Percentiles rank a stretch among this genome's conserved stretches.
Evolutionary conservation across 805 yeast genomes (phyloP).

Genomic region (Cyberlindnera xylosilytica): DNA sequence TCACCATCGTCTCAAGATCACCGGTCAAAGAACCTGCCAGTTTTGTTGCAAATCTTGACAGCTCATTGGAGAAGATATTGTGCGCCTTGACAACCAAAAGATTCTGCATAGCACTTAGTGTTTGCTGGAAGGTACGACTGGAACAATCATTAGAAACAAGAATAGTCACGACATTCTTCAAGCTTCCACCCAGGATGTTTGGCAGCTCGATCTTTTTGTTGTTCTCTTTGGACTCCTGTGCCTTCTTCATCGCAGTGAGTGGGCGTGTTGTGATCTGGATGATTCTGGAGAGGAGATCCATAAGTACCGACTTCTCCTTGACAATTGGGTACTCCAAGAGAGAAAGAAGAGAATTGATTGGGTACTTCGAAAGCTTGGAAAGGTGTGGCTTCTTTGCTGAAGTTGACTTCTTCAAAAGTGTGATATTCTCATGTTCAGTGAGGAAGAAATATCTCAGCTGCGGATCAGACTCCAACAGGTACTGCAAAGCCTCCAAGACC

Average conservation of each 20-base stretch:
- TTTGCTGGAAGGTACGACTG: conserved; percentile 79
- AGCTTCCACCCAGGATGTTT: conserved; percentile 55
- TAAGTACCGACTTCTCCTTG: conserved; percentile 65
- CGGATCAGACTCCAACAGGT: conserved; percentile 61
- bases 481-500: conserved; percentile 69
- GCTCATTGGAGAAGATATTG: conserved; percentile 60
- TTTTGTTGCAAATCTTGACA: conserved; percentile 59
- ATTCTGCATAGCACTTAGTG: conserved; percentile 77
- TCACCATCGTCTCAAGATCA: conserved; percentile 43
- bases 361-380: conserved; percentile 52
- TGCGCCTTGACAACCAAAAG: conserved; percentile 61
- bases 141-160: conserved; percentile 82
- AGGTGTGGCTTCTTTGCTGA: conserved; percentile 33
- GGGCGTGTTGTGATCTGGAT: conserved; percentile 78
- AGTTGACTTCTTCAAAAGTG: conserved; percentile 33
- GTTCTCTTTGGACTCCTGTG: conserved; percentile 27
- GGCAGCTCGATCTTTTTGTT: conserved; percentile 47
- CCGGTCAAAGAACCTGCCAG: conserved; percentile 52
- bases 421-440: conserved; percentile 64
- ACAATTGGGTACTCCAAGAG: conserved; percentile 63
- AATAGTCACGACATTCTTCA: conserved; percentile 61
- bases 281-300: conserved; percentile 74
- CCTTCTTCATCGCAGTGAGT: conserved; percentile 49
- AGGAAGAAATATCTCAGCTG: conserved; percentile 73
- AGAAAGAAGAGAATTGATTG: conserved; percentile 65